Evolutionary conservation across 108 stramenopile genomes (phyloP).

Genomic region (Fistulifera solaris): DNA sequence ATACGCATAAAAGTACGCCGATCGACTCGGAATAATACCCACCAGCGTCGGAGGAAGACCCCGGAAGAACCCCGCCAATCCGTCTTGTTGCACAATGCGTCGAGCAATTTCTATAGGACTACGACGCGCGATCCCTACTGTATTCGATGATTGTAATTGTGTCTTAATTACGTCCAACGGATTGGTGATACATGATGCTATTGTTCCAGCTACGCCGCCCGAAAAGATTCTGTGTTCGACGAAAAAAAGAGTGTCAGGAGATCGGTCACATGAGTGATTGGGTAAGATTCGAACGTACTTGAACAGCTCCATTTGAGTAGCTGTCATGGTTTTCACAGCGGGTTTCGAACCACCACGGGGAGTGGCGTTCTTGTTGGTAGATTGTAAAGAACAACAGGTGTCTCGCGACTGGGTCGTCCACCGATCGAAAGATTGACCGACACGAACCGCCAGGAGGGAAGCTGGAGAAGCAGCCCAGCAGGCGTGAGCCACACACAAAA

Average conservation of each 20-base stretch:
- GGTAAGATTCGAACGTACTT: conserved; percentile 31
- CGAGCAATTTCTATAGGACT: conserved; percentile 54
- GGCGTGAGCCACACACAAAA: too few species aligned
- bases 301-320: conserved; percentile 51
- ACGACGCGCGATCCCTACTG: conserved; percentile 30
- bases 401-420: conserved; percentile 1
- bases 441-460: too few species aligned
- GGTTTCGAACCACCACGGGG: conserved; percentile 12
- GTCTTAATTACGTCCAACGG: conserved; percentile 89
- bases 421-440: conserved; percentile 1
- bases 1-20: conserved; percentile 85
- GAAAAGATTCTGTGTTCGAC: conserved; percentile 38
- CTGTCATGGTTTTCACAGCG: conserved; percentile 42
- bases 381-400: not conserved
- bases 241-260: conserved; percentile 1
- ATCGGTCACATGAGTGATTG: not conserved
- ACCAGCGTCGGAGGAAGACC: conserved; percentile 79
- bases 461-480: too few species aligned
- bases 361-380: not conserved
- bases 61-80: conserved; percentile 53
- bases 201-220: conserved; percentile 73
- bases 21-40: conserved; percentile 89
- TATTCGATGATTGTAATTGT: conserved; percentile 79
- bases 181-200: conserved; percentile 70
- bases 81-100: conserved; percentile 63